These are phyloP conservation scores for Aspergillus vadensis DNA, from an alignment of 2,329 filamentous ascomycete genomes.

Conservation along the genomic window DNA sequence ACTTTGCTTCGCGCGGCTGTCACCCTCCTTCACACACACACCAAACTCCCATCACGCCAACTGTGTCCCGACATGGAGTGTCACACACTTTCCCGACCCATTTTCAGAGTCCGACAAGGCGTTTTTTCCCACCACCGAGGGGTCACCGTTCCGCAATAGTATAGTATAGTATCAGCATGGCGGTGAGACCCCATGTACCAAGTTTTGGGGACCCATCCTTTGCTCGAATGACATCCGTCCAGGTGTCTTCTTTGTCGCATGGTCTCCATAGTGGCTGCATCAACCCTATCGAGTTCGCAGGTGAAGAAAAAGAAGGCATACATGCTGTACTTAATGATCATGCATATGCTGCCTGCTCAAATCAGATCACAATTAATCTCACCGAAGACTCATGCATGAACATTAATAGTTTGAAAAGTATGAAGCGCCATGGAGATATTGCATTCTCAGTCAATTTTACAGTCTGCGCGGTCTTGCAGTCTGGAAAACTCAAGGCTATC, in stretches of 20 bases:
- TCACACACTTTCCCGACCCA: slow-evolving; percentile 2
- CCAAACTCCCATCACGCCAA: background rate
- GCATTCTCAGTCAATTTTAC: background rate
- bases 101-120: background rate
- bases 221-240: slow-evolving; percentile 17
- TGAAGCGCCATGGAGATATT: background rate
- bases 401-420: too few species aligned
- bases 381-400: background rate
- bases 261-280: slow-evolving; percentile 13
- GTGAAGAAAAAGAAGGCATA: background rate
- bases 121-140: background rate
- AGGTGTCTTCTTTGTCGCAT: slow-evolving; percentile 18
- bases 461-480: background rate
- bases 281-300: slow-evolving; percentile 1
- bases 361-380: background rate
- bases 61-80: background rate
- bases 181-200: slow-evolving; percentile 1
- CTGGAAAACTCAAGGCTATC: background rate
- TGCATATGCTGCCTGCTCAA: background rate
- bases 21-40: slow-evolving; percentile 1
- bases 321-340: background rate
- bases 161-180: background rate
- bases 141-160: background rate
- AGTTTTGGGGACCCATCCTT: slow-evolving; percentile 9
- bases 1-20: slow-evolving; percentile 5